phyloP scores from a whole-genome alignment of 2,329 filamentous ascomycete genomes.

The Alternaria tenuissima region DNA sequence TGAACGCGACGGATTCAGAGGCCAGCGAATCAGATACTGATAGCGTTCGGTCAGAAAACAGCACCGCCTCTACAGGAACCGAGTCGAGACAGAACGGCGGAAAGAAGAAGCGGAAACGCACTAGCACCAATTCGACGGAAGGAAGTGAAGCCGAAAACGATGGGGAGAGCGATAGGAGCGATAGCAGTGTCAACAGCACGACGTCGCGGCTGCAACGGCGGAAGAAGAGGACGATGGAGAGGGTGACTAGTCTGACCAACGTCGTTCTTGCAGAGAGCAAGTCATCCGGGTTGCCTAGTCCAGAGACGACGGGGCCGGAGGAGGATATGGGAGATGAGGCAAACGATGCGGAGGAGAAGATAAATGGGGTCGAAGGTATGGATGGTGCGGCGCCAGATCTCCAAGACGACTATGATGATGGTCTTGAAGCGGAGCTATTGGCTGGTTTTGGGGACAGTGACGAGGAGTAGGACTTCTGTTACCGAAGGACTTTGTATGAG shows the following conservation, averaged over 20 bases:
- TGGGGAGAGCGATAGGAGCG: constrained; percentile 52
- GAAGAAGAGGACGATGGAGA: constrained; percentile 57
- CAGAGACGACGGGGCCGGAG: constrained; percentile 51
- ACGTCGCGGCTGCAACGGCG: constrained; percentile 56
- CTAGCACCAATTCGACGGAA: constrained; percentile 41
- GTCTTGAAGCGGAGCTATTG: constrained; percentile 54
- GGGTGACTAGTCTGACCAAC: constrained; percentile 58
- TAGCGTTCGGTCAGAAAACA: constrained; percentile 43
- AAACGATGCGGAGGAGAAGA: constrained; percentile 55
- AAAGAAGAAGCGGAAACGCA: constrained; percentile 50
- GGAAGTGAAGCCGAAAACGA: constrained; percentile 47
- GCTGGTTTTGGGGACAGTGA: constrained; percentile 42
- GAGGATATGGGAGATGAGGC: constrained; percentile 54
- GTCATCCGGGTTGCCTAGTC: constrained; percentile 52
- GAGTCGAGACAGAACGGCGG: constrained; percentile 28
- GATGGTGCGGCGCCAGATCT: constrained; percentile 50
- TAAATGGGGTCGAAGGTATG: constrained; percentile 31
- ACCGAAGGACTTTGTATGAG: background rate
- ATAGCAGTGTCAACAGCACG: constrained; percentile 45
- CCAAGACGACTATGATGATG: constrained; percentile 64
- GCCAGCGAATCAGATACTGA: constrained; percentile 45
- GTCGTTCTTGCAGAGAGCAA: constrained; percentile 48
- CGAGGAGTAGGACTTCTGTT: constrained; percentile 16
- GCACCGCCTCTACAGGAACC: constrained; percentile 19
- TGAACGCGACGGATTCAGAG: constrained; percentile 59